Evolutionary conservation across 148 eudicot genomes (phyloP).

Genomic region (Heliosperma pusillum): DNA sequence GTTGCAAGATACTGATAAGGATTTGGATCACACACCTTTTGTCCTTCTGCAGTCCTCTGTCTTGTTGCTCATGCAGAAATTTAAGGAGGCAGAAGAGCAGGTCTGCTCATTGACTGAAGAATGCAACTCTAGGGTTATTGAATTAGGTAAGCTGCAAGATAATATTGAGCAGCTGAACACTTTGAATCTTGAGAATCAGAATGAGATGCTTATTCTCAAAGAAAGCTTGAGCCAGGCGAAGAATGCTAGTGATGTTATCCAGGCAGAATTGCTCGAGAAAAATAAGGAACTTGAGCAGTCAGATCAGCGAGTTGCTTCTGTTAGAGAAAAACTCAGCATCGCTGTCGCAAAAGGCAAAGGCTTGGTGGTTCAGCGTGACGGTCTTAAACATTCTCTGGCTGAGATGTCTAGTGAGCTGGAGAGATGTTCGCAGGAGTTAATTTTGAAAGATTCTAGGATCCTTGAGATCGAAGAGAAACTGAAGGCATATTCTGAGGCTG

Average conservation of each 20-base stretch:
- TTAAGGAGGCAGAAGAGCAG: constrained; percentile 50
- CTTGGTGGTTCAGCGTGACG: constrained; percentile 88
- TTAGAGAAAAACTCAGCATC: constrained; percentile 86
- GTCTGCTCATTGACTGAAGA: constrained; percentile 32
- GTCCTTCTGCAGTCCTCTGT: constrained; percentile 45
- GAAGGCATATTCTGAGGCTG: constrained; percentile 88
- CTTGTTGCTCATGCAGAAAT: constrained; percentile 53
- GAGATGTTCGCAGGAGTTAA: constrained; percentile 67
- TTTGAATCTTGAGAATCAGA: constrained; percentile 48
- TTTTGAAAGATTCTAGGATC: constrained; percentile 67
- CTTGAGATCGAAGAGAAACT: constrained; percentile 75
- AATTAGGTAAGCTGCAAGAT: constrained; percentile 44
- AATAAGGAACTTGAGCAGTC: constrained; percentile 75
- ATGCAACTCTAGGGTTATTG: constrained; percentile 34
- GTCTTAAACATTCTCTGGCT: constrained; percentile 79
- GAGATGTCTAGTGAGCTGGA: constrained; percentile 75
- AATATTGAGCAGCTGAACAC: constrained; percentile 45
- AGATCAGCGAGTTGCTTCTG: constrained; percentile 85
- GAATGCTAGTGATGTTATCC: constrained; percentile 36
- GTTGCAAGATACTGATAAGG: constrained; percentile 35
- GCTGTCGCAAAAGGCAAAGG: constrained; percentile 99
- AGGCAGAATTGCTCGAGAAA: constrained; percentile 47
- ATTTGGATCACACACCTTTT: constrained; percentile 38
- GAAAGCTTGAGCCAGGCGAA: constrained; percentile 59
- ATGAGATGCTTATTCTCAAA: constrained; percentile 54